phyloP scores from a whole-genome alignment of 2,329 filamentous ascomycete species.

The Zymoseptoria passerinii region DNA sequence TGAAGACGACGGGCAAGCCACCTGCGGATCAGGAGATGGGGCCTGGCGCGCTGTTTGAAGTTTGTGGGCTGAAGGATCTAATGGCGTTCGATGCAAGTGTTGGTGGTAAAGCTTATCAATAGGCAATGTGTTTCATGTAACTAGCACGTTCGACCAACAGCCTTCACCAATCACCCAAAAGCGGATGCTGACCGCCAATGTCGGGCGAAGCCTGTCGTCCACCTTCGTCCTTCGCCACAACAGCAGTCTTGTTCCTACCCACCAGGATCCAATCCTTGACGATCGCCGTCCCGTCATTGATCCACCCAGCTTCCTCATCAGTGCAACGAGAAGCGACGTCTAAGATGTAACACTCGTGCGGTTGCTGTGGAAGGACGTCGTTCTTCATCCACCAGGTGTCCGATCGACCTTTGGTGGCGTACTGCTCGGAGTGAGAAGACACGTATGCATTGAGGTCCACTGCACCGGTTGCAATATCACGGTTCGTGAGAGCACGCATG shows the following conservation, averaged over 20 bases:
- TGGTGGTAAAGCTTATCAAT: conserved; percentile 32
- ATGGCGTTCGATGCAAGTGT: conserved; percentile 44
- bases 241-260: conserved; percentile 10
- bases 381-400: conserved; percentile 28
- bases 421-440: conserved; percentile 8
- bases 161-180: conserved; percentile 1
- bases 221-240: neutral
- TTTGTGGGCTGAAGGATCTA: conserved; percentile 45
- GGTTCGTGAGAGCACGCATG: conserved; percentile 28
- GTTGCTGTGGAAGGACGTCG: conserved; percentile 22
- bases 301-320: conserved; percentile 23
- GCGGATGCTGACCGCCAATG: neutral
- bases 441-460: conserved; percentile 15
- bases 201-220: neutral
- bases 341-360: conserved; percentile 23
- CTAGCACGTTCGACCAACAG: neutral
- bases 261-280: conserved; percentile 27
- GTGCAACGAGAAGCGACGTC: conserved; percentile 14
- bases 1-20: conserved; percentile 36
- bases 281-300: conserved; percentile 24
- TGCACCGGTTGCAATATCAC: conserved; percentile 31
- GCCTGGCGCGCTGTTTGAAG: conserved; percentile 43
- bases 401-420: conserved; percentile 19
- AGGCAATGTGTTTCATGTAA: neutral
- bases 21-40: conserved; percentile 30